Percentiles rank a stretch among this genome's conserved stretches.
phyloP scores from a whole-genome alignment of 2,329 filamentous ascomycete species.

The Ophiostoma sp. region DNA sequence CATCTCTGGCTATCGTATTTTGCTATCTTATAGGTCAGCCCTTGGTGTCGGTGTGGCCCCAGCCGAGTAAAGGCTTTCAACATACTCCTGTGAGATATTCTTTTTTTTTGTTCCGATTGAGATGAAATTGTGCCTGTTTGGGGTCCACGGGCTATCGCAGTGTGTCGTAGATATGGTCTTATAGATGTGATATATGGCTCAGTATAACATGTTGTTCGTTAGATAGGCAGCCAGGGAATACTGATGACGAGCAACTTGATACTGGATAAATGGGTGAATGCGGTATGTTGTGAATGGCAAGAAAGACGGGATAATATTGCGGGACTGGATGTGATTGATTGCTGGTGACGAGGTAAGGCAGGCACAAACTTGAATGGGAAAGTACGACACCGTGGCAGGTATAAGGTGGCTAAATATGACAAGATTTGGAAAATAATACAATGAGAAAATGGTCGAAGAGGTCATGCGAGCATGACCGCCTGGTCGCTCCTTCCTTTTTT shows the following conservation, averaged over 20 bases:
- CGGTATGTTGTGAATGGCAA: neutral
- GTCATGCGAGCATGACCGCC: neutral
- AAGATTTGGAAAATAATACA: neutral
- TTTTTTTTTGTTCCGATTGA: neutral
- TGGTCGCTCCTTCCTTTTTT: slow-evolving; percentile 9
- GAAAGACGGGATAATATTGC: neutral
- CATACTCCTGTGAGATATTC: neutral
- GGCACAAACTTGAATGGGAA: neutral
- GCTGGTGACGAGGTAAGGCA: neutral
- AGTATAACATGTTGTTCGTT: neutral
- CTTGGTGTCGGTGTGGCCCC: neutral
- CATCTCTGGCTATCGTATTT: neutral
- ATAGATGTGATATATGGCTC: neutral
- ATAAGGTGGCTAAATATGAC: too few species aligned
- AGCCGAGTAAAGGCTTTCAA: neutral
- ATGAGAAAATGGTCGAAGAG: too few species aligned
- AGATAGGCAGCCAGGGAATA: neutral
- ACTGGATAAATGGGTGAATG: neutral
- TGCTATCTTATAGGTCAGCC: neutral
- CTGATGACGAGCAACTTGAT: neutral
- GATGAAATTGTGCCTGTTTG: neutral
- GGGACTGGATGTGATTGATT: neutral
- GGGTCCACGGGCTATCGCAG: neutral
- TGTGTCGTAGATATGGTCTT: neutral
- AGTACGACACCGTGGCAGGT: neutral